Base-by-base conservation (phyloP, 2,329 filamentous ascomycete genomes). In the Mollisiaceae sp. region DNA sequence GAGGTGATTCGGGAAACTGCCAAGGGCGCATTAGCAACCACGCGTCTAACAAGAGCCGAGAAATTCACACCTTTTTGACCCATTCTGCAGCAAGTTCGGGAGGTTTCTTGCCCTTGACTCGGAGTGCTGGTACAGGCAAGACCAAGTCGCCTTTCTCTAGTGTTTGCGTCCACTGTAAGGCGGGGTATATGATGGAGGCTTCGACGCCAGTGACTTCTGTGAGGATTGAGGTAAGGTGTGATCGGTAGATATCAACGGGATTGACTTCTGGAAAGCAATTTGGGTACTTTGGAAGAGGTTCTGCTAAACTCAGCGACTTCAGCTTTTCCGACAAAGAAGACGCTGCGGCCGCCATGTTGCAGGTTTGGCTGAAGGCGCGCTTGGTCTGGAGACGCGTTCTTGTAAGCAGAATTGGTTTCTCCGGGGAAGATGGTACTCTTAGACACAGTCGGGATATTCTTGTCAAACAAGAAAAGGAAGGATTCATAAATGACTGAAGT, bases 121-220 rank as follows among this genome's bases (percentile, higher is more conserved):
- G 85, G 69, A 97, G 84, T n/a, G 92, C 91, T 18, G 93, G 91
- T 9, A 92, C 87, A 9, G 92, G 89, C 56, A 97, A 79, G 61
- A 91, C 86, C 72, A 96, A 80, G 78, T 97, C 93, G 57, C 93
- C 93, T 81, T 94, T 93, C 70, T 95, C 92, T 24, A 93, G 82
- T 43, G 89, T 87, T 68, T 87, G 83, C 5, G 92, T 94, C 91
- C 91, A 94, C 80, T 91, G 86, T 50, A 97, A 81, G 43, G 88
- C 87, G 32, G 87, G 86, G 79, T 91, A 93, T 75, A 96, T 89
- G 72, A 93, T 87, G 62, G 84, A 81, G 39, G 83, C 77, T 65
- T 92, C 89, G 35, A 92, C 89, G 24, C 89, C 90, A 2, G 90
- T 91, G 66, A 93, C 85, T 22, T 86, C 81, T 39, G 86, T 81